Conservation (phyloP, 2,329 filamentous ascomycete species). For the Hypocreales sp. region DNA sequence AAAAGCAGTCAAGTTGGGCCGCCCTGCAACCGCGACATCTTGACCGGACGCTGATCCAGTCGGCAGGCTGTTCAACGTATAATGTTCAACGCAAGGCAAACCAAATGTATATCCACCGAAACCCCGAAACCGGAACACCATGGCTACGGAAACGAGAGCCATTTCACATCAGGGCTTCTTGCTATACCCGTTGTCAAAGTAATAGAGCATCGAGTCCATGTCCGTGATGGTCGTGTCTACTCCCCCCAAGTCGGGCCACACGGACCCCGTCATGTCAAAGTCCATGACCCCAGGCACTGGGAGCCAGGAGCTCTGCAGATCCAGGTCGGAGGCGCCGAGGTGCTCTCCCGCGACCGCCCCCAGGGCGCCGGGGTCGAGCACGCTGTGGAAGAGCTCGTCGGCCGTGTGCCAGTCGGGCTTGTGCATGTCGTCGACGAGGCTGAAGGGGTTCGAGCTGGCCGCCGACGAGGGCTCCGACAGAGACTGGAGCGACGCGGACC, state of each 20-base stretch:
- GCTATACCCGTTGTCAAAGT: constrained; percentile 7
- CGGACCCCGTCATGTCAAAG: constrained; percentile 11
- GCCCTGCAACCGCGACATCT: no score
- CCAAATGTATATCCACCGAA: no score
- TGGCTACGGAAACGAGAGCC: no score
- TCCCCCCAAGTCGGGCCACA: constrained; percentile 10
- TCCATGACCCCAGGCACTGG: constrained; percentile 13
- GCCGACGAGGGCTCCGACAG: constrained; percentile 9
- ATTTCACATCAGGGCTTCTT: constrained; percentile 4
- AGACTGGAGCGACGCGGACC: constrained; percentile 3
- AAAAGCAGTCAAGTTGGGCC: no score
- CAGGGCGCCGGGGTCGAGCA: constrained; percentile 8
- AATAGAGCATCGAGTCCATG: constrained; percentile 8
- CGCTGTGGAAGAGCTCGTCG: constrained; percentile 9
- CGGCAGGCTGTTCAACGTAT: no score
- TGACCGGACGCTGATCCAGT: no score
- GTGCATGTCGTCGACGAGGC: constrained; percentile 8
- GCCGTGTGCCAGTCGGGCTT: constrained; percentile 11
- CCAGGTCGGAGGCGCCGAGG: constrained; percentile 8
- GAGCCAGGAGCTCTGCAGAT: constrained; percentile 12
- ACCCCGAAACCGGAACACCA: no score
- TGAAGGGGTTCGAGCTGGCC: constrained; percentile 7
- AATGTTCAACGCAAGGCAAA: no score
- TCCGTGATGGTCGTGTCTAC: constrained; percentile 3
- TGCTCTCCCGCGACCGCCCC: constrained; percentile 7